These are phyloP conservation scores for Rhynchospora tenuis DNA, from an alignment of 176 grass and related monocot genomes.

Conservation along the genomic window DNA sequence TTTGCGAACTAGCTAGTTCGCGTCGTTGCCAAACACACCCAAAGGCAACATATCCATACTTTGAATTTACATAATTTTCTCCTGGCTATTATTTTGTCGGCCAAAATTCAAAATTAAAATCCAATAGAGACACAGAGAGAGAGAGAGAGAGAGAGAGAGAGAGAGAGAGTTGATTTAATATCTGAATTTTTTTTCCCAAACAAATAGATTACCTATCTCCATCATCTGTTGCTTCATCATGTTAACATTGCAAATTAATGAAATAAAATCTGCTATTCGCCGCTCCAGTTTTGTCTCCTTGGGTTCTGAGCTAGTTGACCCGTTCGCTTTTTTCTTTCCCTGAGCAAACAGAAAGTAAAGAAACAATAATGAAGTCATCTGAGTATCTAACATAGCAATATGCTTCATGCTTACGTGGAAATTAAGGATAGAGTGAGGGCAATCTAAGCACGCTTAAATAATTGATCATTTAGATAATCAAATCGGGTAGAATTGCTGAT, in stretches of 20 bases:
- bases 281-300: conserved; percentile 78
- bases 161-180: too few species aligned
- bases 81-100: neutral
- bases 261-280: conserved; percentile 70
- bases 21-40: too few species aligned
- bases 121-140: neutral
- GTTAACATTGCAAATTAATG: conserved; percentile 81
- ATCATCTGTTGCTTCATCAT: conserved; percentile 99
- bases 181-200: neutral
- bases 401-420: neutral
- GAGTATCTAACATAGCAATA: neutral
- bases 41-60: neutral
- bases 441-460: neutral
- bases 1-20: too few species aligned
- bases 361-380: neutral
- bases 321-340: conserved; percentile 31
- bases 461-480: neutral
- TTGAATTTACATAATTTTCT: neutral
- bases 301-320: conserved; percentile 38
- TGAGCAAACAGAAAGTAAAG: neutral
- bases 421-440: neutral
- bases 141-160: neutral
- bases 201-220: conserved; percentile 74
- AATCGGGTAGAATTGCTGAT: neutral
- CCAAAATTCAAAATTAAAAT: neutral